Conservation (phyloP, 768 basidiomycete genomes). For the Collybiopsis luxurians region DNA sequence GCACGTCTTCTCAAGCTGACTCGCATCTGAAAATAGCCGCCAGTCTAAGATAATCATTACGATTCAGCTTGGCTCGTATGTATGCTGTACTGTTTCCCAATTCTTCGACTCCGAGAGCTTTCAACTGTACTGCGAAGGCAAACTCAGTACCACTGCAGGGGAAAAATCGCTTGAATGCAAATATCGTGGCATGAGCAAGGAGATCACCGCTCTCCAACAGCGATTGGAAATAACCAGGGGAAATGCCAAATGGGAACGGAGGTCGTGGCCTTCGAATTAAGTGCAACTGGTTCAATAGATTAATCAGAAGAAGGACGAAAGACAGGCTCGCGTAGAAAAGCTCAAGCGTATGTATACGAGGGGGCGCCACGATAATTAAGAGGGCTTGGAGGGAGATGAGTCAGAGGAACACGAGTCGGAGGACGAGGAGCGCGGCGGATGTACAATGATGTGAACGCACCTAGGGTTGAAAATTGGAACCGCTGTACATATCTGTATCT, state of each 20-base stretch:
- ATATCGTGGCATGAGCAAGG: neutral
- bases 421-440: too few species aligned
- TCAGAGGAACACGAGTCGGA: too few species aligned
- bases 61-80: neutral
- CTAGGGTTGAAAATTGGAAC: too few species aligned
- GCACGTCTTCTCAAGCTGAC: neutral
- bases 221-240: neutral
- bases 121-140: neutral
- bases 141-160: neutral
- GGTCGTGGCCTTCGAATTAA: neutral
- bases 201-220: neutral
- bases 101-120: neutral
- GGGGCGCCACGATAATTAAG: too few species aligned
- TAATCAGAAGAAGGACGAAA: neutral
- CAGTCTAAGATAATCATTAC: neutral
- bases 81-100: neutral
- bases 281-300: neutral
- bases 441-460: too few species aligned
- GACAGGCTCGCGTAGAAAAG: too few species aligned
- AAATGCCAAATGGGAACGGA: neutral
- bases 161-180: neutral
- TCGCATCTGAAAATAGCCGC: neutral
- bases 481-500: too few species aligned
- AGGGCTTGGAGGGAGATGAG: too few species aligned
- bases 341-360: too few species aligned